Evolutionary conservation across 495 filamentous ascomycete genomes (phyloP).

Genomic region (Podospora pseudoanserina): DNA sequence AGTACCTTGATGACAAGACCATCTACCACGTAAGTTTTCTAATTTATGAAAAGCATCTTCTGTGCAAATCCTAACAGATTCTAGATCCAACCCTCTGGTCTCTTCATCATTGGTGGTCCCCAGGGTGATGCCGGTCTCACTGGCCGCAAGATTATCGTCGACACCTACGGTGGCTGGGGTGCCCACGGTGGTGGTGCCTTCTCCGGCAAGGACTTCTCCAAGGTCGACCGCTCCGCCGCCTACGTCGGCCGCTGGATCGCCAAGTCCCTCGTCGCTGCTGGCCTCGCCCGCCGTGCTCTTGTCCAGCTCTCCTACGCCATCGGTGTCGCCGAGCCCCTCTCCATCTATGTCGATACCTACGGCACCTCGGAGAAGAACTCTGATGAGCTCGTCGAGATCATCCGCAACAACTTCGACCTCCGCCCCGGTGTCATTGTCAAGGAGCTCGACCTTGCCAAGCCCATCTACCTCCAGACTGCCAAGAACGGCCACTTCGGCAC

Average conservation of each 20-base stretch:
- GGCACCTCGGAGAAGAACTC: slow-evolving; percentile 71
- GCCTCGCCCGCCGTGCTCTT: slow-evolving; percentile 82
- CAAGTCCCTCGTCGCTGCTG: slow-evolving; percentile 89
- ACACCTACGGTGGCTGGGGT: slow-evolving; percentile 99
- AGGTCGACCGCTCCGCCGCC: slow-evolving; percentile 97
- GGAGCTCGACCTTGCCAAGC: slow-evolving; percentile 90
- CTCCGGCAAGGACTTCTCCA: slow-evolving; percentile 99
- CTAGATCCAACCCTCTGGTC: slow-evolving; percentile 92
- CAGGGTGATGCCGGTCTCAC: slow-evolving; percentile 99
- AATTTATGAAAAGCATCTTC: neutral
- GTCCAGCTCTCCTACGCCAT: slow-evolving; percentile 99
- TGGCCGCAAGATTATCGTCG: slow-evolving; percentile 99
- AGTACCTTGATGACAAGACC: slow-evolving; percentile 88
- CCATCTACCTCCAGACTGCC: slow-evolving; percentile 96
- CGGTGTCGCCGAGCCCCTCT: slow-evolving; percentile 94
- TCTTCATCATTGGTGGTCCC: slow-evolving; percentile 98
- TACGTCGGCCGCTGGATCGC: slow-evolving; percentile 98
- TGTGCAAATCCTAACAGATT: slow-evolving; percentile 25
- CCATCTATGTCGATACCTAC: slow-evolving; percentile 83
- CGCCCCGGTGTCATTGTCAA: slow-evolving; percentile 97
- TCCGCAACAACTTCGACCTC: slow-evolving; percentile 93
- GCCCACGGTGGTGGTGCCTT: slow-evolving; percentile 99
- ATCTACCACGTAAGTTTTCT: slow-evolving; percentile 74
- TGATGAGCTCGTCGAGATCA: slow-evolving; percentile 85
- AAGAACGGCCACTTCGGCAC: slow-evolving; percentile 98